Base-by-base conservation (phyloP, 2,329 filamentous ascomycete genomes). In the Trichoderma endophyticum region DNA sequence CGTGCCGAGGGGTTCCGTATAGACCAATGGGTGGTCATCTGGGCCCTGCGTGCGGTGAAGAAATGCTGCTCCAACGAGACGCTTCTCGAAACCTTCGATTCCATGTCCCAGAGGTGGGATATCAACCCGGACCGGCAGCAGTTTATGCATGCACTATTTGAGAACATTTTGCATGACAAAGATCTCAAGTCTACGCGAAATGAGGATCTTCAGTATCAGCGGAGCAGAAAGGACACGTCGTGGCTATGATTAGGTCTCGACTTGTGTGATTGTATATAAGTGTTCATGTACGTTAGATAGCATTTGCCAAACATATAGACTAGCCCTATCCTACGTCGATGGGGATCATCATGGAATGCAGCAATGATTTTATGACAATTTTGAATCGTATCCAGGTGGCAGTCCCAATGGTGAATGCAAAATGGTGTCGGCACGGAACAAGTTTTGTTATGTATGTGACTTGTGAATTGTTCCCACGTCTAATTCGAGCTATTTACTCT, bases 11-110 rank as follows among this genome's bases (percentile, higher is more conserved):
- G 80, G 0, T 81, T 91, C 8, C 83, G 85, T 71, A 83, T 92
- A 34, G 86, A 86, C 72, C 85, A 84, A 7, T 91, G 90, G 89
- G 81, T 92, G 75, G 86, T 86, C 56, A 84, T 88, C 54, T 90
- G 88, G 83, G 84, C 86, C 0, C 78, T 94, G 48, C 83, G 85
- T 59, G 92, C 93, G 3, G 93, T 92, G 78, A 84, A 86, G 73
- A 88, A 85, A 73, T 91, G 89, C 77, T 84, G 84, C n/a, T 82
- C 85, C 1, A 79, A 80, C 26, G 83, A 87, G 12, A 81, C 84
- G 36, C 84, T 91, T 61, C 73, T 89, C 72, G 81, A 85, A 56
- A 86, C 88, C 4, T 94, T 87, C 76, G 83, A 85, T 28, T 79
- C 81, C 28, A 77, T 90, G 71, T 82, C 81, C 43, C 75, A 79